Base-by-base conservation (phyloP, 2,329 filamentous ascomycete species). In the Paramyrothecium roridum region DNA sequence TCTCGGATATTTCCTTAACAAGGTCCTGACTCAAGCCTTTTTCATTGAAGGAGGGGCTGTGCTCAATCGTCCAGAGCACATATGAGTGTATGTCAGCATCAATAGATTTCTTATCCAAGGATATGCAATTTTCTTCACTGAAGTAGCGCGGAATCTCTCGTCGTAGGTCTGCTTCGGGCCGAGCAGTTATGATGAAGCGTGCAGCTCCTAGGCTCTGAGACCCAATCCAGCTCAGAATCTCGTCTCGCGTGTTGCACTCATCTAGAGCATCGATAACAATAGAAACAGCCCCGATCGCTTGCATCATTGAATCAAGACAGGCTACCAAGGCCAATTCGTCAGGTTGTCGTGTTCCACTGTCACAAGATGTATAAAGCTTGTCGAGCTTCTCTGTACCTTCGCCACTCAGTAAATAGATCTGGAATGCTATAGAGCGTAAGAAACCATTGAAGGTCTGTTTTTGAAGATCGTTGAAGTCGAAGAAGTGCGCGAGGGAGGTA, bases 241-340 rank as follows among this genome's bases (percentile, higher is more conserved):
- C 54, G 8, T 33, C 3, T 48, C 58, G 64, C 26, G 51, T 59
- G 4, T 37, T 57, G 8, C 48, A 66, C 48, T 67, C 63, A 33
- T 65, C 63, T 13, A 67, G 43, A 8, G 63, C 65, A 21, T 67
- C 62, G 0, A 67, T 43, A 7, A 64, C 33, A n/a, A 65, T 51
- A 13, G 8, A 33, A 13, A 53, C 48, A 13, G 47, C 58, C 46
- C 37, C 51, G 11, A 23, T 11, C 8, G 12, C 20, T 54, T 26
- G 23, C 2, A 73, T 56, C 55, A 70, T 67, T 43, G 37, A 7
- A 8, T 43, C 37, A 43, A 43, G 12, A 43, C 37, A 43, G 37
- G 37, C n/a, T 19, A 13, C 13, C n/a, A 43, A 13, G n/a, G 13
- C n/a, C 16, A 43, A 16, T 43, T 13, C 37, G 37, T 57, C 1